These are phyloP conservation scores for Limnanthes douglasii DNA, from an alignment of 345 rosid species.

Conservation along the genomic window DNA sequence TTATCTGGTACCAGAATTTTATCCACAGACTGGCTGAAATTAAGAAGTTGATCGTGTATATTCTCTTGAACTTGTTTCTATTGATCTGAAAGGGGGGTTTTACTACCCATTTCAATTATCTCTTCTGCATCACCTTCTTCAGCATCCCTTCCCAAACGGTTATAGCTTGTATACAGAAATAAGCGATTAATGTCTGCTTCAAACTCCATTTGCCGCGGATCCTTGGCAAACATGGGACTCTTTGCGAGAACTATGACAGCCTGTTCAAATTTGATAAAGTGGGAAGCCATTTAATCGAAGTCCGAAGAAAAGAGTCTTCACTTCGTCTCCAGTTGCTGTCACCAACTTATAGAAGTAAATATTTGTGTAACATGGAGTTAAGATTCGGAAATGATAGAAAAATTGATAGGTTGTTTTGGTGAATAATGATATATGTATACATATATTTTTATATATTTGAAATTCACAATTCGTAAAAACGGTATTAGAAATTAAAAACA, in stretches of 20 bases:
- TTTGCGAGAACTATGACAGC: constrained; percentile 53
- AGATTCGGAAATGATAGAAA: too few species aligned
- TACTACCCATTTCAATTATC: constrained; percentile 67
- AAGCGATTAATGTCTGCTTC: constrained; percentile 71
- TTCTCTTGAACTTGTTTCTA: constrained; percentile 76
- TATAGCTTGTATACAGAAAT: constrained; percentile 72
- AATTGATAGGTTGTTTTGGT: too few species aligned
- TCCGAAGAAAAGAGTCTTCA: too few species aligned
- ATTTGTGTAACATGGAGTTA: too few species aligned
- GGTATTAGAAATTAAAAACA: too few species aligned
- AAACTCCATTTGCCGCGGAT: constrained; percentile 59
- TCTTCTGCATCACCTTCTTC: constrained; percentile 74
- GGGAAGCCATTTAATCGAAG: too few species aligned
- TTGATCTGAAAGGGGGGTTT: constrained; percentile 61
- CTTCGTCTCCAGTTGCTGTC: too few species aligned
- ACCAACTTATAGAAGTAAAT: too few species aligned
- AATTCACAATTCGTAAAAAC: too few species aligned
- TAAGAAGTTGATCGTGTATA: constrained; percentile 42
- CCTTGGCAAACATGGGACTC: constrained; percentile 49
- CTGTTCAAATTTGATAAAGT: too few species aligned
- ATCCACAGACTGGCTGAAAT: constrained; percentile 48
- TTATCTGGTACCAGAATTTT: constrained; percentile 36
- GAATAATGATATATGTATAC: too few species aligned
- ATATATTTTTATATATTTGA: too few species aligned
- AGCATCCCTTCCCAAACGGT: constrained; percentile 60